Conservation (phyloP, 805 yeast species). For the Saturnispora halmiae region DNA sequence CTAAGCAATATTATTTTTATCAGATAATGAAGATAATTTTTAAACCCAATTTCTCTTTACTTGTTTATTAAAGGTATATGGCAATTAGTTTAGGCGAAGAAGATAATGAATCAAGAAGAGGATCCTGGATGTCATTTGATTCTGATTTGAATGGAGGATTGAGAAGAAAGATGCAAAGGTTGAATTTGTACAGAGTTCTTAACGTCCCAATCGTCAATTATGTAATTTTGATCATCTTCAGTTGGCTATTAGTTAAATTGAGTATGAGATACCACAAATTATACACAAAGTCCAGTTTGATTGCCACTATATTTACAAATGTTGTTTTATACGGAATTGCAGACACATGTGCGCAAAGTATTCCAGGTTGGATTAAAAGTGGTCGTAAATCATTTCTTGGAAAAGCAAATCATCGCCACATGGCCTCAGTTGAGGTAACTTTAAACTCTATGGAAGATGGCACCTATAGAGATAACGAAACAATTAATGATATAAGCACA, state of each 20-base stretch:
- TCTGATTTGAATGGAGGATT: too few relatives aligned
- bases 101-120: too few relatives aligned
- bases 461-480: conserved; percentile 4
- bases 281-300: conserved; percentile 54
- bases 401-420: not conserved
- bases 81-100: too few relatives aligned
- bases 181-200: conserved; percentile 24
- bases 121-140: too few relatives aligned
- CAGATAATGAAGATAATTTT: too few relatives aligned
- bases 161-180: not conserved
- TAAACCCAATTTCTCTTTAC: too few relatives aligned
- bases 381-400: not conserved
- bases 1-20: too few relatives aligned
- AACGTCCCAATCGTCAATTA: conserved; percentile 52
- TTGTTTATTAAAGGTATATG: too few relatives aligned
- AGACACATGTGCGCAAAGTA: conserved; percentile 79
- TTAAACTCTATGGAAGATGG: conserved; percentile 2
- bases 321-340: conserved; percentile 81
- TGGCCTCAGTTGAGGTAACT: conserved; percentile 2
- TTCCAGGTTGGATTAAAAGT: conserved; percentile 29
- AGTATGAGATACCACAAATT: conserved; percentile 50
- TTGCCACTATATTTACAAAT: conserved; percentile 78
- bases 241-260: conserved; percentile 40
- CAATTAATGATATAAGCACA: conserved; percentile 5
- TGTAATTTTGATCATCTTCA: conserved; percentile 40